Conservation (phyloP, 768 basidiomycete species). For the Nevesoporus exiguus region DNA sequence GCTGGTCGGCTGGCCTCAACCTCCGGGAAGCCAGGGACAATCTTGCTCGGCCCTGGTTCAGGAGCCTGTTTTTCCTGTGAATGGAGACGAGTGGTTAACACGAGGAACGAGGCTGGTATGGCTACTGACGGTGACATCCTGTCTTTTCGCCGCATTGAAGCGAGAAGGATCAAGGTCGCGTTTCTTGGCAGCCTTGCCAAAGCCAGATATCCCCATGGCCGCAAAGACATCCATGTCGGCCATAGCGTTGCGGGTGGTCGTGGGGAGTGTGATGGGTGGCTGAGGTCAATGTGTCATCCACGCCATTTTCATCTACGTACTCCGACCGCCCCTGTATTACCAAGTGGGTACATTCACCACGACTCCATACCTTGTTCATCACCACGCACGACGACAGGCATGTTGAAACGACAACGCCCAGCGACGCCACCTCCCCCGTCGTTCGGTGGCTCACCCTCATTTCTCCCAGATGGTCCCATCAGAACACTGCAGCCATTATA, state of each 20-base stretch:
- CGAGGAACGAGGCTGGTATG: constrained; percentile 12
- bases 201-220: constrained; percentile 81
- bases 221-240: constrained; percentile 67
- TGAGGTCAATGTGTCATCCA: constrained; percentile 7
- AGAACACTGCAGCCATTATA: constrained; percentile 14
- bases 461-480: constrained; percentile 11
- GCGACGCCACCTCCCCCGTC: constrained; percentile 41
- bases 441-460: constrained; percentile 25
- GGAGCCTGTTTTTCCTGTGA: constrained; percentile 14
- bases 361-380: background rate
- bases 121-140: constrained; percentile 33
- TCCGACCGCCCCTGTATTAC: constrained; percentile 20
- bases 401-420: constrained; percentile 56
- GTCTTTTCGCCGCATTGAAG: constrained; percentile 73
- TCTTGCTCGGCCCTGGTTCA: constrained; percentile 17
- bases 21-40: constrained; percentile 11
- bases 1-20: constrained; percentile 22
- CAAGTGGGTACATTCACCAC: background rate
- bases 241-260: constrained; percentile 33
- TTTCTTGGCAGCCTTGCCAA: constrained; percentile 71
- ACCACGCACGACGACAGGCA: constrained; percentile 20
- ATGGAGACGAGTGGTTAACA: constrained; percentile 16
- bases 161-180: constrained; percentile 68
- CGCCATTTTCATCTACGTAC: constrained; percentile 9
- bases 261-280: constrained; percentile 12